These are phyloP conservation scores for Microthlaspi erraticum DNA, from an alignment of 345 rosid species.

Conservation along the genomic window DNA sequence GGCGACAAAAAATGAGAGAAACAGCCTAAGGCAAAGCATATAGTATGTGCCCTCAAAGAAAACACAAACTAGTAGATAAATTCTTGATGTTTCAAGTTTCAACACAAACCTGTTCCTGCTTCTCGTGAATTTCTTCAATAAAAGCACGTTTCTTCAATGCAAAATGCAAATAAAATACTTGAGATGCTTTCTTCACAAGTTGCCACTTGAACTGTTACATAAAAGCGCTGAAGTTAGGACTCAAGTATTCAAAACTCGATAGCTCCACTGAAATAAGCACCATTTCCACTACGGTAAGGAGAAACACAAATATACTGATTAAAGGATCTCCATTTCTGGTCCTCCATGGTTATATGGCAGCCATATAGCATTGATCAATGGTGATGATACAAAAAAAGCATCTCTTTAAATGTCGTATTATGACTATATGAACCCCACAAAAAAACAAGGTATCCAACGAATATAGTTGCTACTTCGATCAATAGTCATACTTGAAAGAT, in stretches of 20 bases:
- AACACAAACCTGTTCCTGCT: constrained; percentile 91
- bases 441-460: background rate
- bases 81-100: background rate
- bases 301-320: background rate
- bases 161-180: constrained; percentile 89
- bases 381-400: background rate
- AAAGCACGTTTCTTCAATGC: constrained; percentile 88
- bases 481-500: background rate
- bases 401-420: background rate
- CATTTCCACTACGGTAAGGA: constrained; percentile 13
- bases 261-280: constrained; percentile 11
- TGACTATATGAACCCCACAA: background rate
- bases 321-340: background rate
- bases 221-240: constrained; percentile 22
- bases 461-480: constrained; percentile 8
- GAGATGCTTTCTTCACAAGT: constrained; percentile 84
- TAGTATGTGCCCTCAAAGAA: background rate
- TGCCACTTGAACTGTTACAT: constrained; percentile 85
- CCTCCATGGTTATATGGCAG: background rate
- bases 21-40: constrained; percentile 11
- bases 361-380: background rate
- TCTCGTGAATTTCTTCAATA: constrained; percentile 96
- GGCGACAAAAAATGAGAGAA: constrained; percentile 11
- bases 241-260: constrained; percentile 1
- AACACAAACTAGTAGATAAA: constrained; percentile 16